Evolutionary conservation across 169 alveolate species (phyloP).

Genomic region (Cryptosporidium ubiquitum): DNA sequence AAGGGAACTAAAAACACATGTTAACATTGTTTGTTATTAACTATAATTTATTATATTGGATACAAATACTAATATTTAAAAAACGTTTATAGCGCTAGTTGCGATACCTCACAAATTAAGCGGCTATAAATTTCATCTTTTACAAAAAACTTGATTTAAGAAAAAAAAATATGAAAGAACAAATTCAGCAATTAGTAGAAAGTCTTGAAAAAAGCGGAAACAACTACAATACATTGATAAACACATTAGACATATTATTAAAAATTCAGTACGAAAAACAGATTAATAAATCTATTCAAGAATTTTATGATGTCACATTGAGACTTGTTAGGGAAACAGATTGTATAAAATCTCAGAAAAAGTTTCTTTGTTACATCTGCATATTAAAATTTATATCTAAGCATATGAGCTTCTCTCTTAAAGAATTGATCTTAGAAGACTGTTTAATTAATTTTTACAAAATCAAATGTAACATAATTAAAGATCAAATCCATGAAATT

Average conservation of each 20-base stretch:
- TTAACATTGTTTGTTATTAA: neutral
- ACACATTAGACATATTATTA: constrained; percentile 3
- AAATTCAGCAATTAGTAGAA: constrained; percentile 20
- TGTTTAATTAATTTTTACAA: neutral
- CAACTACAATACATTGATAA: neutral
- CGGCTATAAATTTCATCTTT: neutral
- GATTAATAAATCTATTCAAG: neutral
- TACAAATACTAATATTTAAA: neutral
- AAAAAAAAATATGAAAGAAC: constrained; percentile 7
- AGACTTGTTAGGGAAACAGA: constrained; percentile 36
- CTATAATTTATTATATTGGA: neutral
- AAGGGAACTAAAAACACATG: neutral
- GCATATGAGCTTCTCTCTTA: neutral
- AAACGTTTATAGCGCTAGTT: neutral
- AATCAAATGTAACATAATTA: constrained; percentile 3
- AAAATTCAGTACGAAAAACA: neutral
- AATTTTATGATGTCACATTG: constrained; percentile 9
- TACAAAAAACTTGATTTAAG: neutral
- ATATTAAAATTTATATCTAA: constrained; percentile 6
- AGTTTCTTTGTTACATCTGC: constrained; percentile 16
- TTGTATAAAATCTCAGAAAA: neutral
- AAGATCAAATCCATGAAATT: constrained; percentile 30
- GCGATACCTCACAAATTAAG: constrained; percentile 54
- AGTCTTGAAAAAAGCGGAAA: neutral
- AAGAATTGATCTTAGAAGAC: neutral